Conservation (phyloP, 164 flowering plant species). For the Saururus chinensis region DNA sequence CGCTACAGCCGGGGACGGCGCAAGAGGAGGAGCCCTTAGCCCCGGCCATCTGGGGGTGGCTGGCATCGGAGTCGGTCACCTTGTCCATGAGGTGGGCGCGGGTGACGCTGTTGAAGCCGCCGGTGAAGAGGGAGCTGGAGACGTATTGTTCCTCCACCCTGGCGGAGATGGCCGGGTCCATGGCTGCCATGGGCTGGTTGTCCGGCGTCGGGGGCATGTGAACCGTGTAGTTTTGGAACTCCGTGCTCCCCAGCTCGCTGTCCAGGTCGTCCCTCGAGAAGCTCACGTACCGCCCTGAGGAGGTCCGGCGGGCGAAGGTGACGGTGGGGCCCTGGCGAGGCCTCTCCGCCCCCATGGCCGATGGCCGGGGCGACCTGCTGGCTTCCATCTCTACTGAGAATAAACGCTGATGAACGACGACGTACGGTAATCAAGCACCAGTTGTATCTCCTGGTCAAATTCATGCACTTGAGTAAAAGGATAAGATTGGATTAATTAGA, state of each 20-base stretch:
- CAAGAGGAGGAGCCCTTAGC: constrained; percentile 54
- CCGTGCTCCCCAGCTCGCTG: constrained; percentile 33
- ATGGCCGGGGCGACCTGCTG: neutral
- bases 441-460: too few species aligned
- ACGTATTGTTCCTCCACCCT: constrained; percentile 67
- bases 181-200: constrained; percentile 34
- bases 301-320: constrained; percentile 40
- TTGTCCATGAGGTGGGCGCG: constrained; percentile 66
- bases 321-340: constrained; percentile 19
- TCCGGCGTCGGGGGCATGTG: constrained; percentile 64
- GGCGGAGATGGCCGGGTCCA: constrained; percentile 35
- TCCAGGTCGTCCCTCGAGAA: constrained; percentile 53
- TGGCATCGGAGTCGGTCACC: constrained; percentile 48
- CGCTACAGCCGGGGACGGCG: constrained; percentile 40
- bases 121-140: constrained; percentile 52
- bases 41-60: constrained; percentile 71
- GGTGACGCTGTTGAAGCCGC: constrained; percentile 53
- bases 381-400: too few species aligned
- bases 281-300: constrained; percentile 45
- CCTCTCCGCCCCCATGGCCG: neutral
- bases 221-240: constrained; percentile 42
- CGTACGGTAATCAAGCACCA: too few species aligned
- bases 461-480: too few species aligned
- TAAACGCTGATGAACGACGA: too few species aligned
- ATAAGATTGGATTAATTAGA: too few species aligned